Conservation (phyloP, 1,284 basidiomycete genomes). For the Vanrija sp. region DNA sequence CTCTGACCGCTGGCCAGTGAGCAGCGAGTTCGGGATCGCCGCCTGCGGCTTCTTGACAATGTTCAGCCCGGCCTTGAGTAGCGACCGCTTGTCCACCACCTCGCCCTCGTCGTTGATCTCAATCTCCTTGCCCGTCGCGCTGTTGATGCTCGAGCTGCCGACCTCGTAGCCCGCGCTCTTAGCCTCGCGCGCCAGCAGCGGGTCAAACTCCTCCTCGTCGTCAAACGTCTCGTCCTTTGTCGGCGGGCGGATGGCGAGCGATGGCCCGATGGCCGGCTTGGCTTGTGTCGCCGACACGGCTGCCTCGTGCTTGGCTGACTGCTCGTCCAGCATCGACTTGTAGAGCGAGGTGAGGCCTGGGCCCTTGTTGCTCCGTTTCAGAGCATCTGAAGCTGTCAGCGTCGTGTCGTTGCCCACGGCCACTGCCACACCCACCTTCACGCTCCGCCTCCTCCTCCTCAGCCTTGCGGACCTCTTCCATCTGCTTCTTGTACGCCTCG, state of each 20-base stretch:
- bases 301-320: constrained; percentile 74
- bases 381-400: constrained; percentile 56
- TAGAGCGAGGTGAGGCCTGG: constrained; percentile 84
- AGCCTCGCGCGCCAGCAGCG: constrained; percentile 36
- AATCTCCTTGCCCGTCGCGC: constrained; percentile 72
- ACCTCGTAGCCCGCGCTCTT: constrained; percentile 6
- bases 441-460: constrained; percentile 84
- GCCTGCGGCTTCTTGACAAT: constrained; percentile 53
- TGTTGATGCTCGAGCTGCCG: constrained; percentile 11
- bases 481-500: constrained; percentile 93
- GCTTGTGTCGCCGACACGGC: constrained; percentile 65
- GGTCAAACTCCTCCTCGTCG: constrained; percentile 45
- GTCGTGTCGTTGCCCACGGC: not conserved
- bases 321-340: constrained; percentile 72
- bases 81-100: constrained; percentile 90
- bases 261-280: constrained; percentile 32
- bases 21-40: constrained; percentile 27
- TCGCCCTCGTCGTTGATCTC: constrained; percentile 97
- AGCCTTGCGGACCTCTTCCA: constrained; percentile 82
- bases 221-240: constrained; percentile 26
- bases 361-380: constrained; percentile 53
- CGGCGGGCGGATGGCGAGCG: constrained; percentile 35
- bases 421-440: constrained; percentile 62
- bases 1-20: constrained; percentile 47
- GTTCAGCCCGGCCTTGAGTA: constrained; percentile 88